Evolutionary conservation across 768 basidiomycete genomes (phyloP).

Genomic region (Suillus fuscotomentosus): DNA sequence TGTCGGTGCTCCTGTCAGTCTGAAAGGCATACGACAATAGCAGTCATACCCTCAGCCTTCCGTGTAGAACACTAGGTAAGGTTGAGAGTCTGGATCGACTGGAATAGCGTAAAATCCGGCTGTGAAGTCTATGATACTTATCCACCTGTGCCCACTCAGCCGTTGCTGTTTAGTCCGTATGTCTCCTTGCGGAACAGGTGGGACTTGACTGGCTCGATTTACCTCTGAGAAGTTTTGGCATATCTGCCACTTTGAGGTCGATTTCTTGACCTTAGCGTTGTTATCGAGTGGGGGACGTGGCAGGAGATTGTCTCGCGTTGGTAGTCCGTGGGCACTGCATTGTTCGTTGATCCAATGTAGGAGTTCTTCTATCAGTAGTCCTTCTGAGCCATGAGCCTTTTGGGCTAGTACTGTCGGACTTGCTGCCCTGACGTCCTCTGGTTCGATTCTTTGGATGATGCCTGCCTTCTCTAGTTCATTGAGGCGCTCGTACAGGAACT

Average conservation of each 20-base stretch:
- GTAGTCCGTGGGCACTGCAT: conserved; percentile 7
- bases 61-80: conserved; percentile 22
- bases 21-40: conserved; percentile 22
- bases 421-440: conserved; percentile 1
- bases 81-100: conserved; percentile 10
- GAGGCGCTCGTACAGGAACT: too few species aligned
- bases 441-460: too few species aligned
- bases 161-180: conserved; percentile 17
- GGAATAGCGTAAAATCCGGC: conserved; percentile 24
- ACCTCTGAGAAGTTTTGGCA: conserved; percentile 27
- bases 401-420: conserved; percentile 33
- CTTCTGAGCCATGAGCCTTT: conserved; percentile 32
- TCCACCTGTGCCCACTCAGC: too few species aligned
- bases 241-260: conserved; percentile 30
- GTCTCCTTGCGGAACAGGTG: conserved; percentile 23
- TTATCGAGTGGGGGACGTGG: conserved; percentile 12
- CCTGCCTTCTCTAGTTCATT: too few species aligned
- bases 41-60: conserved; percentile 21
- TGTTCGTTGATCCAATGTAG: conserved; percentile 30
- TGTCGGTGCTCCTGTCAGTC: conserved; percentile 22
- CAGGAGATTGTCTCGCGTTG: background rate
- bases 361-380: conserved; percentile 33
- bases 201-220: conserved; percentile 17
- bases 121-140: conserved; percentile 22
- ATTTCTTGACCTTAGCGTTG: conserved; percentile 11